A percentile compares a stretch with the other conserved stretches of the same genome.
phyloP scores from a whole-genome alignment of 83 land plant species.

The Picea abies region DNA sequence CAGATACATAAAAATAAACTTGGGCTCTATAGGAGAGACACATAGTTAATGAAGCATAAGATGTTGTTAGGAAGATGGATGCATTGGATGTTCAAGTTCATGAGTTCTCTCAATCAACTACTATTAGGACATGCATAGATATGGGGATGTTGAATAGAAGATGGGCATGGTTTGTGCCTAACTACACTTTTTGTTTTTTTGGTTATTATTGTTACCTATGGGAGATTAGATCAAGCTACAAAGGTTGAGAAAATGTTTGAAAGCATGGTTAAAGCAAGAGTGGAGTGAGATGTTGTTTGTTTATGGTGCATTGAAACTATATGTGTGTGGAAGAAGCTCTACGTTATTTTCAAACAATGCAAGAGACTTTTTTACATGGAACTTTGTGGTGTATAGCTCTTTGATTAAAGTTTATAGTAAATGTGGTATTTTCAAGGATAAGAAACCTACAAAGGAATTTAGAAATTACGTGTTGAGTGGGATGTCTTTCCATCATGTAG shows the following conservation, averaged over 20 bases:
- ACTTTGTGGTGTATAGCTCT: conserved; percentile 54
- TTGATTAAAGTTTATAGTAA: conserved; percentile 80
- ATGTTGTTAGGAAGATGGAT: conserved; percentile 64
- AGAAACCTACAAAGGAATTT: conserved; percentile 44
- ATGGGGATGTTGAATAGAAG: conserved; percentile 45
- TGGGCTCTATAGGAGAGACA: conserved; percentile 11
- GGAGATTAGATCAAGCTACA: conserved; percentile 36
- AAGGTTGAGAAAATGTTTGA: conserved; percentile 48
- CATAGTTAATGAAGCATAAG: conserved; percentile 63
- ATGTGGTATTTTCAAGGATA: conserved; percentile 58
- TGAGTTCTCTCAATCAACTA: conserved; percentile 40
- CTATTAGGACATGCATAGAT: conserved; percentile 72
- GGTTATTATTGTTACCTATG: conserved; percentile 50
- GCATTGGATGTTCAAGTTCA: conserved; percentile 48
- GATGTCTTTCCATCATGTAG: conserved; percentile 65
- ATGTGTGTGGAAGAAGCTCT: conserved; percentile 57
- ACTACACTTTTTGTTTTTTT: conserved; percentile 48
- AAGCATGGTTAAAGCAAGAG: conserved; percentile 41
- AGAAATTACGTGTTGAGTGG: conserved; percentile 22
- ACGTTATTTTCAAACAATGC: conserved; percentile 42
- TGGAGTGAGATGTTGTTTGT: conserved; percentile 48
- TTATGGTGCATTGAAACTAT: conserved; percentile 11
- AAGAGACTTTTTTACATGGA: conserved; percentile 24
- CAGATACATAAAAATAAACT: too few relatives aligned
- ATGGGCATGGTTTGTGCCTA: conserved; percentile 51